These are phyloP conservation scores for barrel medic (Medicago truncatula) DNA, from an alignment of 306 rosid genomes.

Conservation along the genomic window MtrunA17r5.0-ANR NC_053043.1:50326501-50327000, in stretches of 20 bases:
- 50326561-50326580: constrained; percentile 67
- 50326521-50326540: constrained; percentile 69
- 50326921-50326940: constrained; percentile 49
- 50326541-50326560: constrained; percentile 50
- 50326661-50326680: constrained; percentile 61
- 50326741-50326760: constrained; percentile 53
- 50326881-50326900: neutral
- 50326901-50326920: neutral
- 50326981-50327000: constrained; percentile 64
- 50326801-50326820: constrained; percentile 51
- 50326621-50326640: constrained; percentile 75
- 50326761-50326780: constrained; percentile 73
- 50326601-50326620: constrained; percentile 69
- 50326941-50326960: constrained; percentile 58
- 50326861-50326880: neutral
- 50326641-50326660: constrained; percentile 63
- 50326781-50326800: constrained; percentile 58
- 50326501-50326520: constrained; percentile 68
- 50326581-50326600: constrained; percentile 62
- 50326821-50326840: constrained; percentile 14
- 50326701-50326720: constrained; percentile 65
- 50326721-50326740: constrained; percentile 61
- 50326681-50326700: constrained; percentile 57
- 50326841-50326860: constrained; percentile 11
- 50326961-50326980: constrained; percentile 61